These are phyloP conservation scores for Eucalyptus cloeziana DNA, from an alignment of 345 rosid genomes.

Conservation along the genomic window DNA sequence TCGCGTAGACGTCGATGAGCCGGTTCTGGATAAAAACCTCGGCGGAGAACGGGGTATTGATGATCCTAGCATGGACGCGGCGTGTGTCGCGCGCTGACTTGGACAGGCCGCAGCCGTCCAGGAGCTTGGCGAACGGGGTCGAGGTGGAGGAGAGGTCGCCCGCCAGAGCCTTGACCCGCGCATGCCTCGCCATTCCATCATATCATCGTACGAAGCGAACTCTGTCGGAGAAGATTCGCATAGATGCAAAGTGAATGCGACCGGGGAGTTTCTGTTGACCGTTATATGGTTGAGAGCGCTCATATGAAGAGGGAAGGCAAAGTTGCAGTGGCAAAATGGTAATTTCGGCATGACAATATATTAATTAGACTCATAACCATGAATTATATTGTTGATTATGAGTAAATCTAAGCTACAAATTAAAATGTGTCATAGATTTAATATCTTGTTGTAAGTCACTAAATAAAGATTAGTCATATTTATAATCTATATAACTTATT, in stretches of 20 bases:
- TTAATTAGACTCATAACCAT: not conserved
- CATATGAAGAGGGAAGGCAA: not conserved
- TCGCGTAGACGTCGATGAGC: too few species aligned
- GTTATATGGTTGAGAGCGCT: not conserved
- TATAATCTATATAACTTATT: not conserved
- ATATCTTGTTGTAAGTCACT: not conserved
- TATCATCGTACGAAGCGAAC: not conserved
- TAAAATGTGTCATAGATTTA: not conserved
- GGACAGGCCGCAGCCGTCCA: constrained; percentile 50
- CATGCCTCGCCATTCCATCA: constrained; percentile 54
- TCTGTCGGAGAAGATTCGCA: not conserved
- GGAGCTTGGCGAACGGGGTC: constrained; percentile 48
- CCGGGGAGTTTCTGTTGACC: not conserved
- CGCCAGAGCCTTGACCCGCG: constrained; percentile 18
- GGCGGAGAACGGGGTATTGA: too few species aligned
- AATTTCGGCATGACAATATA: not conserved
- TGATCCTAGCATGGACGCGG: not conserved
- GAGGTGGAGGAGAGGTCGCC: constrained; percentile 31
- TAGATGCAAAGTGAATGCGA: not conserved
- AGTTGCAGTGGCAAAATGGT: not conserved
- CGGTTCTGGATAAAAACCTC: too few species aligned
- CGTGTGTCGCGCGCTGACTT: constrained; percentile 18
- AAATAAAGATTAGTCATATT: fast-evolving
- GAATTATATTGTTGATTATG: fast-evolving
- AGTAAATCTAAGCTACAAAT: not conserved